A percentile compares a stretch with the other conserved stretches of the same genome.
Evolutionary conservation across 164 flowering plant genomes (phyloP).

Genomic region (Annona squamosa): DNA sequence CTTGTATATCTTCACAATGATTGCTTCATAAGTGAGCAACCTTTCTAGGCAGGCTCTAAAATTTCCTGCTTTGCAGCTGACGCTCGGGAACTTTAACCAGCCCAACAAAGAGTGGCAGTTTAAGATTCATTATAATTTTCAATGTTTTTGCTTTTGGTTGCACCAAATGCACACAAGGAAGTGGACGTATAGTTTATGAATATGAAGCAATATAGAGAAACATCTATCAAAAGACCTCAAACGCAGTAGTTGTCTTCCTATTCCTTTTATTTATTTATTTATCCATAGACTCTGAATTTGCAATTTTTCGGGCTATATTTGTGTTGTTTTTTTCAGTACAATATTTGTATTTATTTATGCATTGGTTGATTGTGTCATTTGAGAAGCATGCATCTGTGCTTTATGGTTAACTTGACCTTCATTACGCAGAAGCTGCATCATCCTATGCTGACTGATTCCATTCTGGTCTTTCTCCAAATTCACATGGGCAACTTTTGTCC

Average conservation of each 20-base stretch:
- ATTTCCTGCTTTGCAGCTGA: too few species aligned
- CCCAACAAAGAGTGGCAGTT: too few species aligned
- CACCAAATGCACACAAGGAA: not conserved
- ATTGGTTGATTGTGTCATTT: not conserved
- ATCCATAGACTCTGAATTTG: too few species aligned
- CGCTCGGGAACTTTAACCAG: too few species aligned
- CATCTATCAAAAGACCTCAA: not conserved
- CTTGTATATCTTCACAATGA: too few species aligned
- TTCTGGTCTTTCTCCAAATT: not conserved
- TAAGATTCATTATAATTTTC: too few species aligned
- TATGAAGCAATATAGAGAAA: not conserved
- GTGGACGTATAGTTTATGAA: not conserved
- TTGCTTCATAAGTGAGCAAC: too few species aligned
- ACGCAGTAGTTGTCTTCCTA: not conserved
- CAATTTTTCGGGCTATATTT: too few species aligned
- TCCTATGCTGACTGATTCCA: not conserved
- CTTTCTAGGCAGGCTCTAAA: too few species aligned
- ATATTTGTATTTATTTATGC: too few species aligned
- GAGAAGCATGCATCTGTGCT: not conserved
- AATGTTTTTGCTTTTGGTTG: not conserved
- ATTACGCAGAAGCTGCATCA: not conserved
- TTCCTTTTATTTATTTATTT: too few species aligned
- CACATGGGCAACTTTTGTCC: not conserved
- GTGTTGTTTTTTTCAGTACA: too few species aligned
- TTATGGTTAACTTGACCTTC: not conserved